These are phyloP conservation scores for Anthracocystis panici-leucophaei DNA, from an alignment of 1,284 basidiomycete genomes.

Conservation along the genomic window DNA sequence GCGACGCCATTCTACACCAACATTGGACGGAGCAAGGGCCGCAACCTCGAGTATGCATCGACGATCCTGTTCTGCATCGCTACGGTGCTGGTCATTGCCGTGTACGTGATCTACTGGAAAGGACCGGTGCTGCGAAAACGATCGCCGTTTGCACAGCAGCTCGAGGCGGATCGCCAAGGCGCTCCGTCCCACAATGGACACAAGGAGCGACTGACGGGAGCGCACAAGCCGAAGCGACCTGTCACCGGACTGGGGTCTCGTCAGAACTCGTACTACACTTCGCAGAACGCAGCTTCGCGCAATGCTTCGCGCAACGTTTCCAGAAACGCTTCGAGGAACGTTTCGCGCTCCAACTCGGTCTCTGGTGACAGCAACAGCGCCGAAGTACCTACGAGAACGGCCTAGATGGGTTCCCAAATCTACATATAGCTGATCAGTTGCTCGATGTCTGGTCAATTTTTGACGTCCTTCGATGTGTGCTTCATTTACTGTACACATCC, in stretches of 20 bases:
- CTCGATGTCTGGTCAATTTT: too few relatives aligned
- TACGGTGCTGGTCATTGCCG: slow-evolving; percentile 69
- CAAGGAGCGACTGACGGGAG: slow-evolving; percentile 22
- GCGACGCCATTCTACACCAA: slow-evolving; percentile 70
- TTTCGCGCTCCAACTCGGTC: slow-evolving; percentile 38
- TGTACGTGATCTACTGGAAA: slow-evolving; percentile 71
- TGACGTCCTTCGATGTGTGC: too few relatives aligned
- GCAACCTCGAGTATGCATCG: slow-evolving; percentile 69
- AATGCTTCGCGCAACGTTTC: slow-evolving; percentile 32
- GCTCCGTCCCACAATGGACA: slow-evolving; percentile 17
- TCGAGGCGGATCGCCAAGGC: slow-evolving; percentile 21
- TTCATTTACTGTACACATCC: too few relatives aligned
- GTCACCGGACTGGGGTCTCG: slow-evolving; percentile 32
- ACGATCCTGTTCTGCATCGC: slow-evolving; percentile 71
- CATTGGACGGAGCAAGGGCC: slow-evolving; percentile 62
- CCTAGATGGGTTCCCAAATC: slow-evolving; percentile 2
- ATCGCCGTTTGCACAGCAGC: slow-evolving; percentile 45
- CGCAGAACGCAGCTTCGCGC: slow-evolving; percentile 35
- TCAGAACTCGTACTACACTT: slow-evolving; percentile 42
- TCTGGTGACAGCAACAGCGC: slow-evolving; percentile 31
- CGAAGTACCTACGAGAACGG: slow-evolving; percentile 28
- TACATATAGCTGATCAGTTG: too few relatives aligned
- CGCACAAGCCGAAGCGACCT: slow-evolving; percentile 37
- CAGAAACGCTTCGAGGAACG: slow-evolving; percentile 27
- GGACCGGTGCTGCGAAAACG: slow-evolving; percentile 59